These are phyloP conservation scores for Neurospora sp. DNA, from an alignment of 495 filamentous ascomycete genomes.

Conservation along the genomic window DNA sequence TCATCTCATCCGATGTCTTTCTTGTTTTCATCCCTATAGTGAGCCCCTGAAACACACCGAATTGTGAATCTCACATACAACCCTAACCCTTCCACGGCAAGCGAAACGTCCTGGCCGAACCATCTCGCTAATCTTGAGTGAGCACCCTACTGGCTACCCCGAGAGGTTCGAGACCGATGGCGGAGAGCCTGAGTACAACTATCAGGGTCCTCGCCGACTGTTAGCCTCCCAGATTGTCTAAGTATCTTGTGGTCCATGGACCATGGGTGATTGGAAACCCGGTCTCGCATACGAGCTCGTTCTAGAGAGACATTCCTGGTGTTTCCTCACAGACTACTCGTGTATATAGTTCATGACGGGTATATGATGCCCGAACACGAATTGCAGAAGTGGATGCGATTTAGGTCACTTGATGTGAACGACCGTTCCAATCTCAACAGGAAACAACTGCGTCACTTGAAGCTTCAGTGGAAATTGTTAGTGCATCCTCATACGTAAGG, in stretches of 20 bases:
- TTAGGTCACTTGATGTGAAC: not conserved
- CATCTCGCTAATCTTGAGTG: not conserved
- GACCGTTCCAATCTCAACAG: no score
- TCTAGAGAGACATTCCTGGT: not conserved
- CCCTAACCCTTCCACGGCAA: not conserved
- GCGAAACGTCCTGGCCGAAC: not conserved
- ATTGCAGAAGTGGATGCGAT: not conserved
- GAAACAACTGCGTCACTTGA: not conserved
- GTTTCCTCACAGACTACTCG: not conserved
- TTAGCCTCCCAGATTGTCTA: not conserved
- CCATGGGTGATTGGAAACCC: no score
- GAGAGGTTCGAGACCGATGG: not conserved
- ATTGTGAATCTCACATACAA: not conserved
- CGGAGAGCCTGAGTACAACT: not conserved
- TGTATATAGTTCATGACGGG: not conserved
- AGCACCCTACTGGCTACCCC: not conserved
- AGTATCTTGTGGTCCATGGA: not conserved
- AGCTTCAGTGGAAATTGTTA: not conserved
- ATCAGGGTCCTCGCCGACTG: not conserved
- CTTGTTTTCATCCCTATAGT: not conserved
- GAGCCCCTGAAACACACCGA: not conserved
- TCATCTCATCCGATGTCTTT: not conserved
- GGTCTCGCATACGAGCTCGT: not conserved
- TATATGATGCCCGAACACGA: not conserved
- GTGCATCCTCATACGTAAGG: not conserved